Conservation (phyloP, 306 rosid genomes). For the Dryas drummondii region DNA sequence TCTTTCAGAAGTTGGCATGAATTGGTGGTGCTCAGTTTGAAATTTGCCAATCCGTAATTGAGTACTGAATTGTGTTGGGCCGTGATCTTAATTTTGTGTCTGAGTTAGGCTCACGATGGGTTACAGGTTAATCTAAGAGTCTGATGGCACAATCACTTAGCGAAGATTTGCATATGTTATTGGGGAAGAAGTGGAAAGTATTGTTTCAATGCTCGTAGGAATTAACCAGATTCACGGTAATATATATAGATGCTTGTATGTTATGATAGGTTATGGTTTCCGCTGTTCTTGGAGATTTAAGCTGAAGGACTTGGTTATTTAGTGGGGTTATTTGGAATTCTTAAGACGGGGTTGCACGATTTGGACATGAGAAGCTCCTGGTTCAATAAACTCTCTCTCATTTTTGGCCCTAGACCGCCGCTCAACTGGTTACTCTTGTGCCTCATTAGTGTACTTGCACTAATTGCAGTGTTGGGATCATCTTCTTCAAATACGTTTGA, state of each 20-base stretch:
- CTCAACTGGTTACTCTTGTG: slow-evolving; percentile 72
- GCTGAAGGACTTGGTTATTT: slow-evolving; percentile 33
- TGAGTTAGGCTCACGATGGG: slow-evolving; percentile 19
- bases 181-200: slow-evolving; percentile 41
- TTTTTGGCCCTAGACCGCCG: slow-evolving; percentile 71
- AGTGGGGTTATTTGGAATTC: slow-evolving; percentile 35
- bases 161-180: slow-evolving; percentile 19
- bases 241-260: slow-evolving; percentile 35
- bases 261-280: slow-evolving; percentile 46
- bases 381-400: slow-evolving; percentile 64
- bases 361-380: slow-evolving; percentile 92
- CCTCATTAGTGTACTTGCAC: slow-evolving; percentile 61
- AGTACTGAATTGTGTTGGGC: slow-evolving; percentile 5
- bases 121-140: slow-evolving; percentile 23
- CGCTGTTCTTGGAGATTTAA: slow-evolving; percentile 47
- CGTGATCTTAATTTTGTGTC: slow-evolving; percentile 23
- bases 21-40: slow-evolving; percentile 13
- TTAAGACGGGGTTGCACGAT: slow-evolving; percentile 30
- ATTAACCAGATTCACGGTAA: slow-evolving; percentile 37
- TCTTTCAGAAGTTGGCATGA: slow-evolving; percentile 24
- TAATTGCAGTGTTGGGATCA: slow-evolving; percentile 66
- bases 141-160: slow-evolving; percentile 23
- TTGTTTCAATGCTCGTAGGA: slow-evolving; percentile 51
- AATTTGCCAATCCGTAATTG: slow-evolving; percentile 28
- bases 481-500: slow-evolving; percentile 63